Base-by-base conservation (phyloP, 2,329 filamentous ascomycete genomes). In the Hymenoscyphus repandus region DNA sequence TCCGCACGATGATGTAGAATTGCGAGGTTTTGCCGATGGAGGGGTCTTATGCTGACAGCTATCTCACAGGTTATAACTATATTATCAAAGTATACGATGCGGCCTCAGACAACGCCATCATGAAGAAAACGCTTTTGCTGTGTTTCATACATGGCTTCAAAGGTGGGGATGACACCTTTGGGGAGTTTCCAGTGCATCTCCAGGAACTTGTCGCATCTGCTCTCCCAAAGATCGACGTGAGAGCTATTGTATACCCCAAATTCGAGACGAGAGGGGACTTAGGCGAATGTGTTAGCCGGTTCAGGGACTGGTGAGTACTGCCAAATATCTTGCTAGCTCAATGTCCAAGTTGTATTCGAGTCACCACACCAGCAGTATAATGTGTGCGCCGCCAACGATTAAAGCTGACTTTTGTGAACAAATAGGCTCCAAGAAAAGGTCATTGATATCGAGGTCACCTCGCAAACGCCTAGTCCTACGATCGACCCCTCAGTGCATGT, bases 101-200 rank as follows among this genome's bases (percentile, higher is more conserved):
- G 22, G 7, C 22, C 22, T 27, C 22, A 30, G n/a, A 31, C 40
- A 31, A 12, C 52, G 20, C 27, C 63, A 79, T 69, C 53, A 85
- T 84, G 79, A 87, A 85, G 74, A 90, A 88, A 72, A 93, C 87
- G 52, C 71, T 95, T 34, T 70, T 95, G 36, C 72, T 95, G 53
- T 88, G 86, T 65, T 93, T 93, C 68, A 88, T 93, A 54, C 89
- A 95, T 69, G 89, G 89, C 66, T 95, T 95, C 79, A 90, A 93
- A 78, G 88, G 88, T 62, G 84, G 79, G 67, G 87, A 91, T 61
- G 75, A 85, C 66, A 93, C 88, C 50, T 93, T 93, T 69, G 82
- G 83, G 45, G 72, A 76, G 47, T 92, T 92, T 66, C 85, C 87
- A n/a, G 76, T 82, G 56, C 80, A 91, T 64, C 75, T 93, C 40